Evolutionary conservation across 2,329 filamentous ascomycete genomes (phyloP).

Genomic region (Aspergillus ustus): DNA sequence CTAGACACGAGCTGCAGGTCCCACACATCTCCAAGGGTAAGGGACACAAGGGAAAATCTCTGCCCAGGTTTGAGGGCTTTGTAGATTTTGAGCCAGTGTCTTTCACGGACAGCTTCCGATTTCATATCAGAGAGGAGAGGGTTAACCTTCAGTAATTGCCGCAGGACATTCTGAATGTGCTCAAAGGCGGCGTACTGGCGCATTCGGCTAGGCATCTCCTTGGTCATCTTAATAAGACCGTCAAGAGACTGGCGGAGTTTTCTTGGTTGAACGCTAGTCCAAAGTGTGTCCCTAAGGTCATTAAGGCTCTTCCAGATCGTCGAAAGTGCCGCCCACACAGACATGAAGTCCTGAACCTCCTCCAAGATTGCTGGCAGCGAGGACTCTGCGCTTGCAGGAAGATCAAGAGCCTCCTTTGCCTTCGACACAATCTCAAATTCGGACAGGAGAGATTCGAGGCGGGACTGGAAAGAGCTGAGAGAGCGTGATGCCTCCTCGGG

Average conservation of each 20-base stretch:
- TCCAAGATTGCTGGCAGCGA: constrained; percentile 86
- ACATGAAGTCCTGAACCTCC: constrained; percentile 98
- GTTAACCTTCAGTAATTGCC: constrained; percentile 89
- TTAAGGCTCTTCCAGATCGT: constrained; percentile 97
- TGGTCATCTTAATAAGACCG: constrained; percentile 93
- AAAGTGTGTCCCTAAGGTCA: constrained; percentile 87
- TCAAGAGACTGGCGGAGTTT: constrained; percentile 91
- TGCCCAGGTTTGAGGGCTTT: constrained; percentile 92
- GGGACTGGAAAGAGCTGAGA: constrained; percentile 78
- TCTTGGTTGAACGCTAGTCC: constrained; percentile 93
- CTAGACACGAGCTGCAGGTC: constrained; percentile 89
- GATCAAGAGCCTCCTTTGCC: constrained; percentile 93
- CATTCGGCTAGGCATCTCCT: constrained; percentile 99
- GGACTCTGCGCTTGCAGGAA: constrained; percentile 78
- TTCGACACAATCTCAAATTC: constrained; percentile 94
- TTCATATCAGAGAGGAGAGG: constrained; percentile 86
- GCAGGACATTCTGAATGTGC: constrained; percentile 90
- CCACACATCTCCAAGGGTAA: constrained; percentile 99
- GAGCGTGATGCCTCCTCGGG: constrained; percentile 86
- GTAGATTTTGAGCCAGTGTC: constrained; percentile 98
- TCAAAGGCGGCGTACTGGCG: constrained; percentile 99
- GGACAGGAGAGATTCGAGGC: constrained; percentile 81
- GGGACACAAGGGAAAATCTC: constrained; percentile 88
- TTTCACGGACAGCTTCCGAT: constrained; percentile 92
- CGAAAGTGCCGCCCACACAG: constrained; percentile 92